Conservation (phyloP, 2,329 filamentous ascomycete genomes). For the Colletotrichum plurivorum region DNA sequence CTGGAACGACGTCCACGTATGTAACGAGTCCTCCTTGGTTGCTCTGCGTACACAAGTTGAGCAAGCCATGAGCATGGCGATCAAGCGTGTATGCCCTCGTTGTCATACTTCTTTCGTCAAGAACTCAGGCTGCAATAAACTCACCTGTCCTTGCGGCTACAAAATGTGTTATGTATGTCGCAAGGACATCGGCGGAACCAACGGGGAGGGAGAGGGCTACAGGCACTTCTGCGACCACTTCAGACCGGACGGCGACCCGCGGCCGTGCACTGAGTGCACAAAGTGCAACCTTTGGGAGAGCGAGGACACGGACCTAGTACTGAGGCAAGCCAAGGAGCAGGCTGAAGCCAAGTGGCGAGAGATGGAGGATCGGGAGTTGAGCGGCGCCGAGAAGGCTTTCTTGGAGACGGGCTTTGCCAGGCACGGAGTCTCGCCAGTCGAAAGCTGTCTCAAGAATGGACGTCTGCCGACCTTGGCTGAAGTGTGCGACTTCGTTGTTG, state of each 20-base stretch:
- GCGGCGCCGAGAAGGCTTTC: slow-evolving; percentile 68
- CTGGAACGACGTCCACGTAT: slow-evolving; percentile 92
- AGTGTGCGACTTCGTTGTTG: slow-evolving; percentile 61
- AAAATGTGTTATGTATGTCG: slow-evolving; percentile 99
- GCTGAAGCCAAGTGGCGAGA: slow-evolving; percentile 81
- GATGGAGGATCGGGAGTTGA: slow-evolving; percentile 72
- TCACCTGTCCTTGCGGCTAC: slow-evolving; percentile 95
- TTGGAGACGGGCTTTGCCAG: slow-evolving; percentile 67
- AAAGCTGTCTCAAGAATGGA: slow-evolving; percentile 50
- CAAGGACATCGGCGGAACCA: slow-evolving; percentile 72
- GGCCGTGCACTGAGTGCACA: slow-evolving; percentile 82
- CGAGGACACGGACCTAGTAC: slow-evolving; percentile 78
- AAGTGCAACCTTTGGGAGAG: slow-evolving; percentile 85
- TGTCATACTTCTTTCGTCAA: slow-evolving; percentile 96
- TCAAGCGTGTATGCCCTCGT: slow-evolving; percentile 94
- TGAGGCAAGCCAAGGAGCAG: slow-evolving; percentile 77
- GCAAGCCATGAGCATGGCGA: slow-evolving; percentile 90
- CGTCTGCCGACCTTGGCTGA: slow-evolving; percentile 57
- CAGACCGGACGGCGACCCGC: slow-evolving; percentile 80
- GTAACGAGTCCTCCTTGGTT: slow-evolving; percentile 86
- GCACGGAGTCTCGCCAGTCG: slow-evolving; percentile 47
- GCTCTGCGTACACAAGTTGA: slow-evolving; percentile 92
- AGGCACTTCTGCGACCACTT: slow-evolving; percentile 98
- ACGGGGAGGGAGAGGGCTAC: slow-evolving; percentile 77
- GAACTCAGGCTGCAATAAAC: slow-evolving; percentile 93